Evolutionary conservation across 2,329 filamentous ascomycete genomes (phyloP), one percentile per base, ranked within the genome.

Genomic region (Camillea tinctor): DNA sequence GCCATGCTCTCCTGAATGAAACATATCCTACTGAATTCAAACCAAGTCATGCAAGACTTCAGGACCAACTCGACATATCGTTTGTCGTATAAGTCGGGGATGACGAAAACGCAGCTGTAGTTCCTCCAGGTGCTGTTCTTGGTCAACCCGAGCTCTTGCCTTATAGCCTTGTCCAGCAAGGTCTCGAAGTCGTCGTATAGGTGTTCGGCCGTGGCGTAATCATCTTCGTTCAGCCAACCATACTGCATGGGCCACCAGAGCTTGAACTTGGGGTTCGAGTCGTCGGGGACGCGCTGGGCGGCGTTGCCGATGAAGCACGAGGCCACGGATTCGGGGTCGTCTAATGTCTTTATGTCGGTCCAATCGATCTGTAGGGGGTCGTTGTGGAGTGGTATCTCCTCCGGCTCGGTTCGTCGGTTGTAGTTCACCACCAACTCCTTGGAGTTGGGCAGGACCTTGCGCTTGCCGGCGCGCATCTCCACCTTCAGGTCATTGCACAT

Each of bases 1-100:
- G 94, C 93, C 71, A 98, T 86, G 71, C 93, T 96, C 77, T 99
- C 95, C 74, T 99, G 95, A 60, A 98, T 93, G 72, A 99, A 96
- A 73, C 91, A 96, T 54, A 97, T 88, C 58, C 90, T 88, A 64
- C 86, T 90, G 73, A 99, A 97, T 59, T 93, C 90, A 71, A 97
- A 95, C 77, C 94, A 93, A 53, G 86, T 88, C 80, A 98, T 89
- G 68, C 94, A 87, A 61, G 95, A 91, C 58, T 93, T 89, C 50
- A 99, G 81, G 9, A 96, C 80, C 72, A 90, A 88, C 54, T 92
- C 92, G 19, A 98, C 92, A 65, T 97, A 96, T 55, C 86, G 87
- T 74, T 96, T 96, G 77, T 99, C 95, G 77, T 98, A 99, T 9
- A 99, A 82, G 73, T 99, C 95, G 0, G 95, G 95, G 52, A 99